A percentile compares a stretch with the other conserved stretches of the same genome.
Conservation (phyloP, 352 stramenopile species). For the Blastocystis sp. region DNA sequence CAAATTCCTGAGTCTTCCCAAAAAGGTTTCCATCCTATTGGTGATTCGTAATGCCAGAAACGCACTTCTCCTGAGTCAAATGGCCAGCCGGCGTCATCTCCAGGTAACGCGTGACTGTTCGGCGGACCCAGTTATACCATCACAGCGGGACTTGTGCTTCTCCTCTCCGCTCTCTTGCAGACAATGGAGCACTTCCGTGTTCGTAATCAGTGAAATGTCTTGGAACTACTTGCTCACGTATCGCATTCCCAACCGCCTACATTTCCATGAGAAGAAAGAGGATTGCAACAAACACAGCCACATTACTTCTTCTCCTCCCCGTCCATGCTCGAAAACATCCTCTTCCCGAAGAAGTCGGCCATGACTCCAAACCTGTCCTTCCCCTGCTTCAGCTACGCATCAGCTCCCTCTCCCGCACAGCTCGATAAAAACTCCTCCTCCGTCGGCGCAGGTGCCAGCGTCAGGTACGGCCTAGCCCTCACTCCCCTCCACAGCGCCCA, state of each 20-base stretch:
- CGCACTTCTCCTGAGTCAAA: conserved; percentile 7
- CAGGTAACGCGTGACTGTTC: conserved; percentile 1
- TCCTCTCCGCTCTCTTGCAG: neutral
- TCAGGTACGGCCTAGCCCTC: conserved; percentile 15
- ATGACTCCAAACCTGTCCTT: conserved; percentile 21
- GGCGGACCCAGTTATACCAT: neutral
- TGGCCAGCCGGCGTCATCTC: conserved; percentile 21
- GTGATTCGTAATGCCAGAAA: neutral
- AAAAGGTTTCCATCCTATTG: neutral
- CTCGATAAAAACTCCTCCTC: conserved; percentile 30
- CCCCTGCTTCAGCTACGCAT: neutral
- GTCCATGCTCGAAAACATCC: conserved; percentile 52
- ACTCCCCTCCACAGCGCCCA: neutral
- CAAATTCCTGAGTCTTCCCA: conserved; percentile 15
- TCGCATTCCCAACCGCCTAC: neutral
- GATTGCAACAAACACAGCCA: neutral
- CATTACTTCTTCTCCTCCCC: neutral
- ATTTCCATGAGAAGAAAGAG: conserved; percentile 20
- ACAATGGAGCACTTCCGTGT: conserved; percentile 14
- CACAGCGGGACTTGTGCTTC: neutral
- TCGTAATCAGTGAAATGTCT: conserved; percentile 43
- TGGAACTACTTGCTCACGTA: conserved; percentile 11
- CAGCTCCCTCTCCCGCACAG: neutral
- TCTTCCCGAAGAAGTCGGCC: conserved; percentile 41
- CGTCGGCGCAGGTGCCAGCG: conserved; percentile 14